A percentile compares a stretch with the other conserved stretches of the same genome.
These are phyloP conservation scores for Diversispora epigaea DNA, from an alignment of 192 early-diverging fungal species.

Conservation along the genomic window DNA sequence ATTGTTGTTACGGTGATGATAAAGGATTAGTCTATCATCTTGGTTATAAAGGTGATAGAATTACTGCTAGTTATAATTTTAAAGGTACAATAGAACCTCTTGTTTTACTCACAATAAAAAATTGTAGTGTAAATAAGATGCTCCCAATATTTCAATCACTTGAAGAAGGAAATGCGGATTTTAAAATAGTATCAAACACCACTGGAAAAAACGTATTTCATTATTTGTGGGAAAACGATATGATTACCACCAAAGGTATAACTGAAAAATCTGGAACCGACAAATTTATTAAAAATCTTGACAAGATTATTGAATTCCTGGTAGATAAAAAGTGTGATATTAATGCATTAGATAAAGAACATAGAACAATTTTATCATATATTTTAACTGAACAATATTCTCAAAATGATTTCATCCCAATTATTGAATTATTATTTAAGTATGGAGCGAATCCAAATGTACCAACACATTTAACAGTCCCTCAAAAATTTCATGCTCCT, in stretches of 20 bases:
- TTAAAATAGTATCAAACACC: not conserved
- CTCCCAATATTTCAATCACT: not conserved
- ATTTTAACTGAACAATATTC: not conserved
- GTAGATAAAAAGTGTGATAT: not conserved
- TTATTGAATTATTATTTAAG: not conserved
- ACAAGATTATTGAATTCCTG: not conserved
- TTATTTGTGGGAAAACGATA: not conserved
- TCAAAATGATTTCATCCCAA: not conserved
- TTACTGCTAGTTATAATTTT: not conserved
- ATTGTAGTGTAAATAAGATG: not conserved
- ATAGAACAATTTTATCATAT: not conserved
- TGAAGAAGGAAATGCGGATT: not conserved
- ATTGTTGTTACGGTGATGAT: not conserved
- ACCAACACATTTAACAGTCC: not conserved
- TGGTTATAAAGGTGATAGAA: not conserved
- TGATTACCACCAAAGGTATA: not conserved
- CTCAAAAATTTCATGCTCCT: not conserved
- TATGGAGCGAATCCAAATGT: constrained; percentile 14
- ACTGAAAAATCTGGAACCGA: not conserved
- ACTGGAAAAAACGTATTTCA: constrained; percentile 1
- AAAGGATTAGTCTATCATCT: constrained; percentile 1
- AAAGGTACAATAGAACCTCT: not conserved
- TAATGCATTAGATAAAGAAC: not conserved
- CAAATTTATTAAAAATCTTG: not conserved
- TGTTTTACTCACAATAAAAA: not conserved